Evolutionary conservation across 2,329 filamentous ascomycete species (phyloP).

Genomic region (Xenoacremonium recifei): DNA sequence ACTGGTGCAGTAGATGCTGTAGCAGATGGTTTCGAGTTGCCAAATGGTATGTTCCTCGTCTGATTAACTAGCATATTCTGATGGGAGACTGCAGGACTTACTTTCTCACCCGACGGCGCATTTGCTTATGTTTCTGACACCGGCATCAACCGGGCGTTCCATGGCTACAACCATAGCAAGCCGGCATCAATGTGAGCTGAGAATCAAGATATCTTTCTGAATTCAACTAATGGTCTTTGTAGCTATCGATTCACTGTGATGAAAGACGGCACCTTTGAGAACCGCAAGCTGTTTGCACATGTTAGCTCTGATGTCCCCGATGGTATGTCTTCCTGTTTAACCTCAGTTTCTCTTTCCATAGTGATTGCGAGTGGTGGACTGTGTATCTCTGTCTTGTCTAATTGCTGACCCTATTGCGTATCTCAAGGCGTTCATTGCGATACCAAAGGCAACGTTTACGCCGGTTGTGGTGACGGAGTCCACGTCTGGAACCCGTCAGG

Average conservation of each 20-base stretch:
- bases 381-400: too few species aligned
- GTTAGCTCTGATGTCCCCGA: slow-evolving; percentile 55
- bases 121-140: slow-evolving; percentile 58
- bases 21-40: slow-evolving; percentile 46
- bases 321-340: slow-evolving; percentile 38
- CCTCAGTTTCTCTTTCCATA: too few species aligned
- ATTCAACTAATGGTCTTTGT: neutral
- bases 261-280: slow-evolving; percentile 44
- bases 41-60: slow-evolving; percentile 46
- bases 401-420: neutral
- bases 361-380: too few species aligned
- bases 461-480: slow-evolving; percentile 47
- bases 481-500: slow-evolving; percentile 47
- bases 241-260: slow-evolving; percentile 48
- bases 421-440: slow-evolving; percentile 52
- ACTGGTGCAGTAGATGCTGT: slow-evolving; percentile 40
- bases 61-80: slow-evolving; percentile 41
- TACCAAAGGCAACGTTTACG: slow-evolving; percentile 53
- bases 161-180: slow-evolving; percentile 38
- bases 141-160: slow-evolving; percentile 42
- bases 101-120: slow-evolving; percentile 53
- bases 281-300: slow-evolving; percentile 56
- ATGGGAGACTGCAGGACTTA: slow-evolving; percentile 46
- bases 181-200: slow-evolving; percentile 48
- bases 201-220: too few species aligned